A percentile compares a stretch with the other conserved stretches of the same genome.
Evolutionary conservation across 305 asterid genomes (phyloP).

Genomic region (Fraxinus paxiana): DNA sequence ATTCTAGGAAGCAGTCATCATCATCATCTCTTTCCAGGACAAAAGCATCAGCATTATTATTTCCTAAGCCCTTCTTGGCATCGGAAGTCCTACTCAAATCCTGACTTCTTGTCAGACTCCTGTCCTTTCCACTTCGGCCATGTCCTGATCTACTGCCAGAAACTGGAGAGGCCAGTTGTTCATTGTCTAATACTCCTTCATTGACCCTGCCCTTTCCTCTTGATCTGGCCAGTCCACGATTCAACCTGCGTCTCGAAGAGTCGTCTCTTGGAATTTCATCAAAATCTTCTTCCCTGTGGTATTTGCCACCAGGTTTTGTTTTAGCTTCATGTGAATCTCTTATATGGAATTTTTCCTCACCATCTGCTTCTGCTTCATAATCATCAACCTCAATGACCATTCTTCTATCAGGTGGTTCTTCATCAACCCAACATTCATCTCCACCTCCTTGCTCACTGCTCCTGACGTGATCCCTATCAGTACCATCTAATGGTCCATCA

Average conservation of each 20-base stretch:
- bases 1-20: conserved; percentile 88
- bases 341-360: conserved; percentile 50
- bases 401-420: conserved; percentile 47
- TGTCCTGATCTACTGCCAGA: conserved; percentile 72
- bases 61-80: conserved; percentile 45
- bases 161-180: conserved; percentile 69
- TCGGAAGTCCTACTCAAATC: conserved; percentile 51
- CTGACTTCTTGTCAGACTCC: conserved; percentile 46
- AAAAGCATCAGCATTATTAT: conserved; percentile 34
- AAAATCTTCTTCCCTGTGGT: conserved; percentile 63
- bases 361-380: conserved; percentile 53
- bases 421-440: conserved; percentile 65
- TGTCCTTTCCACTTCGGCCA: conserved; percentile 54
- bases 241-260: conserved; percentile 55
- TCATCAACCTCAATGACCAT: conserved; percentile 46
- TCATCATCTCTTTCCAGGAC: conserved; percentile 66
- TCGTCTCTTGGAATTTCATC: conserved; percentile 75
- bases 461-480: conserved; percentile 53
- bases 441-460: conserved; percentile 41
- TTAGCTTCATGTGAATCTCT: conserved; percentile 60
- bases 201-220: conserved; percentile 64
- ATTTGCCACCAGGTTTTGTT: conserved; percentile 56
- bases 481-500: conserved; percentile 40
- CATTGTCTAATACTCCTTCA: conserved; percentile 66
- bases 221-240: conserved; percentile 54